Percentiles rank a stretch among this genome's conserved stretches.
These are phyloP conservation scores for Lomentospora prolificans DNA, from an alignment of 2,329 filamentous ascomycete genomes.

Conservation along the genomic window DNA sequence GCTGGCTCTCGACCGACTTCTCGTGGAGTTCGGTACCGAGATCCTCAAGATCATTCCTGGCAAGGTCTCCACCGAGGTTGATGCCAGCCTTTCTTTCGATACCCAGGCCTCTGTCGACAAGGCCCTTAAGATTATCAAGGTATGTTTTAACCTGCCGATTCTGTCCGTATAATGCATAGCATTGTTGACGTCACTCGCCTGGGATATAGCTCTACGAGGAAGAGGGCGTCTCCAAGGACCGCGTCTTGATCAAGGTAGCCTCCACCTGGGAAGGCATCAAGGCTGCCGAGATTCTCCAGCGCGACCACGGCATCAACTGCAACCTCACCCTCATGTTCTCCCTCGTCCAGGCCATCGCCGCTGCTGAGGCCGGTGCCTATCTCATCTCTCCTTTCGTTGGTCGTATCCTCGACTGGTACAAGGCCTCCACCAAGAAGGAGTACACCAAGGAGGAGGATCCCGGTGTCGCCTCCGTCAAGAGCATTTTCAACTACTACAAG, in stretches of 20 bases:
- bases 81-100: conserved; percentile 92
- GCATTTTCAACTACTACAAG: conserved; percentile 99
- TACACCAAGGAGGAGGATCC: conserved; percentile 87
- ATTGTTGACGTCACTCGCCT: background rate
- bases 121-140: conserved; percentile 93
- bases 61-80: conserved; percentile 98
- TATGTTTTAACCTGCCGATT: conserved; percentile 32
- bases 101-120: conserved; percentile 87
- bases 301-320: conserved; percentile 91
- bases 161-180: background rate
- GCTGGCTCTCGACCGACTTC: conserved; percentile 78
- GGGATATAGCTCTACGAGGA: conserved; percentile 72
- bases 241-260: conserved; percentile 96
- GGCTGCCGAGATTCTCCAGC: conserved; percentile 93
- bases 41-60: conserved; percentile 95
- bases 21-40: conserved; percentile 97
- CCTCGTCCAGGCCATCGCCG: conserved; percentile 83
- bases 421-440: conserved; percentile 89
- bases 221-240: conserved; percentile 84
- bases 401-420: conserved; percentile 99
- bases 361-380: conserved; percentile 89
- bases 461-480: conserved; percentile 85
- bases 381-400: conserved; percentile 99
- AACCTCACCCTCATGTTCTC: conserved; percentile 99
- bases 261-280: conserved; percentile 99